These are phyloP conservation scores for Acer saccharum DNA, from an alignment of 345 rosid species.

Conservation along the genomic window DNA sequence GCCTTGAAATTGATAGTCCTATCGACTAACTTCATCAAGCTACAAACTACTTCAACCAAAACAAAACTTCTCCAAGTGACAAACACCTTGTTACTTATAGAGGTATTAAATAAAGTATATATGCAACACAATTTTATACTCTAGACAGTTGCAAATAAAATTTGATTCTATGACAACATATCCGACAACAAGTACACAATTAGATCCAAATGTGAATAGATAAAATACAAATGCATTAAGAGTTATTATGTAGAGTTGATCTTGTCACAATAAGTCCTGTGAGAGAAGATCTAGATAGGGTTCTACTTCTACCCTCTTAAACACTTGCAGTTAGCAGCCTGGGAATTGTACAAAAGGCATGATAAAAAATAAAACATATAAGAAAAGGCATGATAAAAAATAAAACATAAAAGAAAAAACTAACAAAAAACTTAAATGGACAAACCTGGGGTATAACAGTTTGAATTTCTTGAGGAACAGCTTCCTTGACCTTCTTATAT, in stretches of 20 bases:
- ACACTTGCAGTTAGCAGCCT: background rate
- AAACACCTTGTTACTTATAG: background rate
- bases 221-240: background rate
- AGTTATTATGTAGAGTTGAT: background rate
- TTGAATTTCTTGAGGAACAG: slow-evolving; percentile 92
- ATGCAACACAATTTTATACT: background rate
- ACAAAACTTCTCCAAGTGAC: background rate
- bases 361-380: background rate
- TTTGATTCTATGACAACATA: no score
- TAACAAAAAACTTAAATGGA: background rate
- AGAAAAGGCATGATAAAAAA: background rate
- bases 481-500: slow-evolving; percentile 76
- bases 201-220: background rate
- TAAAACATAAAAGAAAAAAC: no score
- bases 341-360: background rate
- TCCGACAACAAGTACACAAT: no score
- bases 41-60: background rate
- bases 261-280: background rate
- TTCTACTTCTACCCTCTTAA: background rate
- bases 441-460: slow-evolving; percentile 89
- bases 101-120: background rate
- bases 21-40: background rate
- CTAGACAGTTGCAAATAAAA: no score
- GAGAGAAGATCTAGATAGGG: background rate
- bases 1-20: background rate